Percentiles rank a stretch among this genome's conserved stretches.
Conservation (phyloP, 116 monocot species). For the Posidonia oceanica region DNA sequence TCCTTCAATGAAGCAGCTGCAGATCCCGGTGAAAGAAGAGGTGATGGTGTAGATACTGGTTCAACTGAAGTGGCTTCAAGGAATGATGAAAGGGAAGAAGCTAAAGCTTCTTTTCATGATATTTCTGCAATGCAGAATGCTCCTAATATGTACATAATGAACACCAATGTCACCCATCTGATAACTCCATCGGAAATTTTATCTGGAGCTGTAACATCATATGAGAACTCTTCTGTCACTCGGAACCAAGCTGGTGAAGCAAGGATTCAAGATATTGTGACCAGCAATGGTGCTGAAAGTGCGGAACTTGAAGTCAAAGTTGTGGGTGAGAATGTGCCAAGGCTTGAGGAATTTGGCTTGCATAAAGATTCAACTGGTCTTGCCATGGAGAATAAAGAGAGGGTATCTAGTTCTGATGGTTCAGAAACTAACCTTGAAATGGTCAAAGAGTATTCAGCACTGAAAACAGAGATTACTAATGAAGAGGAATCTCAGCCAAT, state of each 20-base stretch:
- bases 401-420: slow-evolving; percentile 6
- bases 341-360: slow-evolving; percentile 19
- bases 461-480: slow-evolving; percentile 15
- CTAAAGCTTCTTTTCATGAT: slow-evolving; percentile 31
- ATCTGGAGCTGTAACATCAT: slow-evolving; percentile 38
- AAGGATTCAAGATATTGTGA: slow-evolving; percentile 18
- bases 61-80: slow-evolving; percentile 14
- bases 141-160: slow-evolving; percentile 17
- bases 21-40: slow-evolving; percentile 24
- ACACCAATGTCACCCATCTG: slow-evolving; percentile 46
- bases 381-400: slow-evolving; percentile 22
- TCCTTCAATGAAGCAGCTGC: slow-evolving; percentile 13
- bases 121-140: slow-evolving; percentile 23
- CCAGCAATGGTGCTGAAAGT: slow-evolving; percentile 15
- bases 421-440: slow-evolving; percentile 26
- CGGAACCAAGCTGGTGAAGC: slow-evolving; percentile 14
- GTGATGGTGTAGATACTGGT: slow-evolving; percentile 14
- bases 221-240: slow-evolving; percentile 22
- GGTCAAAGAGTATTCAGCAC: slow-evolving; percentile 18
- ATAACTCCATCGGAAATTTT: slow-evolving; percentile 80
- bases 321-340: slow-evolving; percentile 25
- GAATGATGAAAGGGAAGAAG: slow-evolving; percentile 29
- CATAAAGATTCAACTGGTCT: slow-evolving; percentile 26
- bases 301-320: slow-evolving; percentile 28
- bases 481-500: slow-evolving; percentile 20